phyloP scores from a whole-genome alignment of 2,329 filamentous ascomycete species.

The Trichoderma aggressivum region DNA sequence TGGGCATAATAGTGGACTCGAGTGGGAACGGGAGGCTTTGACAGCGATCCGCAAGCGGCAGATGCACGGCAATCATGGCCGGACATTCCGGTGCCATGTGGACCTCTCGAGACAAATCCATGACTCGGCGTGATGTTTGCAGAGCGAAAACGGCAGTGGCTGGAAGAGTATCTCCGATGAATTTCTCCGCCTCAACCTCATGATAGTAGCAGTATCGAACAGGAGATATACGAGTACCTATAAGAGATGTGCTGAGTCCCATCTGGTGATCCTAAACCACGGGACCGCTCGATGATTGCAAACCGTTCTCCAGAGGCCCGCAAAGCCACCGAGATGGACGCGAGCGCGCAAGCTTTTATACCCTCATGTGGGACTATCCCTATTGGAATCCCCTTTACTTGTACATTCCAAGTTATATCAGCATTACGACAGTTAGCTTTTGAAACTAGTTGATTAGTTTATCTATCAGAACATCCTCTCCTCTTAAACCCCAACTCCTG shows the following conservation, averaged over 20 bases:
- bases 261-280: conserved; percentile 2
- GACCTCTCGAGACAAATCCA: conserved; percentile 7
- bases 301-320: conserved; percentile 7
- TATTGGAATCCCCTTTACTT: not conserved
- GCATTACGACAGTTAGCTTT: not conserved
- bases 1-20: not conserved
- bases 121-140: conserved; percentile 12
- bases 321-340: conserved; percentile 17
- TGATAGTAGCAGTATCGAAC: conserved; percentile 11
- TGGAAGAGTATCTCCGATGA: conserved; percentile 9
- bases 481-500: not conserved
- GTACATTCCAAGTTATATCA: not conserved
- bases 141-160: not conserved
- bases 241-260: not conserved
- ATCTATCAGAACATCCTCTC: conserved; percentile 12
- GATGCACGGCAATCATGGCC: conserved; percentile 9
- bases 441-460: conserved; percentile 2
- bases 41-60: conserved; percentile 13
- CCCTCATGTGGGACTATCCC: conserved; percentile 4
- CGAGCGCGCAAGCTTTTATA: conserved; percentile 10
- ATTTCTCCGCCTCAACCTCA: conserved; percentile 12
- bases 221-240: conserved; percentile 1
- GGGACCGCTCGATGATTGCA: not conserved
- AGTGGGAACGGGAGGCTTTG: conserved; percentile 9
- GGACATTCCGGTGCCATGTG: conserved; percentile 7